Percentiles rank a stretch among this genome's conserved stretches.
These are phyloP conservation scores for Trebouxia sp. DNA, from an alignment of 139 green algal genomes.

Conservation along the genomic window DNA sequence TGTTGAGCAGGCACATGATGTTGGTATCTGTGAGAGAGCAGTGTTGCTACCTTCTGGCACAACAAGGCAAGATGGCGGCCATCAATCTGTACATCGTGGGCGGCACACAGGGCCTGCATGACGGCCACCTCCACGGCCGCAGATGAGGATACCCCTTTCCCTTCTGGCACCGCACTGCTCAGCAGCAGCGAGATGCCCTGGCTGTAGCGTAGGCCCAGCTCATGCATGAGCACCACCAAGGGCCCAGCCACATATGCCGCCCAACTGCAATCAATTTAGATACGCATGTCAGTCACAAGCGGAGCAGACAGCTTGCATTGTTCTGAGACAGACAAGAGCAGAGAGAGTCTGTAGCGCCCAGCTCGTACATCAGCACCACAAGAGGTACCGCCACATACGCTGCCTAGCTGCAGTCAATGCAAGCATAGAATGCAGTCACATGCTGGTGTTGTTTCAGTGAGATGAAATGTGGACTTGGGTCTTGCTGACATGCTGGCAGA, in stretches of 20 bases:
- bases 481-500: too few species aligned
- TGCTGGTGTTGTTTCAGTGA: too few species aligned
- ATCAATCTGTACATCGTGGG: slow-evolving; percentile 51
- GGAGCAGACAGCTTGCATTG: too few species aligned
- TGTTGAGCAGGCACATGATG: too few species aligned
- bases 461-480: too few species aligned
- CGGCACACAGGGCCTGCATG: slow-evolving; percentile 67
- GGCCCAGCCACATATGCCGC: slow-evolving; percentile 88
- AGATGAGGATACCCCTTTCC: slow-evolving; percentile 88
- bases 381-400: slow-evolving; percentile 91
- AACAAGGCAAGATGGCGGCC: slow-evolving; percentile 70
- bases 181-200: slow-evolving; percentile 71
- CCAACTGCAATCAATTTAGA: too few species aligned
- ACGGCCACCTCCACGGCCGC: slow-evolving; percentile 91
- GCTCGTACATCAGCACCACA: too few species aligned
- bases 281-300: too few species aligned
- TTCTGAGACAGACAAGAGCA: too few species aligned
- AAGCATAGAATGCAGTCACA: too few species aligned
- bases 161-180: slow-evolving; percentile 83
- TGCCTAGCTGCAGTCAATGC: slow-evolving; percentile 79
- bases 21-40: too few species aligned
- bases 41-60: slow-evolving; percentile 66
- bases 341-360: too few species aligned
- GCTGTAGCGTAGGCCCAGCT: slow-evolving; percentile 52
- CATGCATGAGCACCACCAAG: slow-evolving; percentile 80